phyloP scores from a whole-genome alignment of 2,329 filamentous ascomycete species.

The Tolypocladium endophyticum region DNA sequence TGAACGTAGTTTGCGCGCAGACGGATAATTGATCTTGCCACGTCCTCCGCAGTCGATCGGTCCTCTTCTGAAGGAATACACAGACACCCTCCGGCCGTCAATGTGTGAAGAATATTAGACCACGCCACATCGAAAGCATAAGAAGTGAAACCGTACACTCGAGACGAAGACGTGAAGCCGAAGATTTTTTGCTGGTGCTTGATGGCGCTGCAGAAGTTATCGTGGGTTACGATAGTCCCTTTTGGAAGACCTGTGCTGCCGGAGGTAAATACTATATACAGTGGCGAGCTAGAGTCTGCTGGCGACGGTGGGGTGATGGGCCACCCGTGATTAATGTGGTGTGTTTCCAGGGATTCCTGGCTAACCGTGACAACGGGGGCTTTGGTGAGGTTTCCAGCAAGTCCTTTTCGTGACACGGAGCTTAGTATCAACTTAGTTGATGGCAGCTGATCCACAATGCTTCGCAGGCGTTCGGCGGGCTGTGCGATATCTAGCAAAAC shows the following conservation, averaged over 20 bases:
- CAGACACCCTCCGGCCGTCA: conserved; percentile 2
- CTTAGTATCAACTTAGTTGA: not conserved
- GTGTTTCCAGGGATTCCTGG: not conserved
- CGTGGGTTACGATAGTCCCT: conserved; percentile 1
- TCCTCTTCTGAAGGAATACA: conserved; percentile 2
- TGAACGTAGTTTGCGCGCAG: not conserved
- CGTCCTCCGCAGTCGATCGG: not conserved
- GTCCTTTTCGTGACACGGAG: conserved; percentile 8
- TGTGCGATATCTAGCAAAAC: conserved; percentile 5
- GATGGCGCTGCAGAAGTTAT: not conserved
- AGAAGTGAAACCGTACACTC: conserved; percentile 2
- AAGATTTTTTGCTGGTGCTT: not conserved
- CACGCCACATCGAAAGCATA: conserved; percentile 2
- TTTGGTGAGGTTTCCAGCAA: not conserved
- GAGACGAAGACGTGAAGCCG: not conserved
- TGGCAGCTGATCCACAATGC: not conserved
- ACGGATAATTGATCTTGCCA: not conserved
- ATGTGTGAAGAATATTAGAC: conserved; percentile 1
- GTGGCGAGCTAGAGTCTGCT: not conserved
- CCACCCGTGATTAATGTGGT: not conserved
- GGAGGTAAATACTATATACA: conserved; percentile 3
- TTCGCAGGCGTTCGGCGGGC: conserved; percentile 2
- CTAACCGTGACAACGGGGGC: not conserved
- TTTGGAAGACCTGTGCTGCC: conserved; percentile 4
- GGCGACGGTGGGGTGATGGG: not conserved